phyloP scores from a whole-genome alignment of 2,329 filamentous ascomycete species.

The Trichophyton rubrum region DNA sequence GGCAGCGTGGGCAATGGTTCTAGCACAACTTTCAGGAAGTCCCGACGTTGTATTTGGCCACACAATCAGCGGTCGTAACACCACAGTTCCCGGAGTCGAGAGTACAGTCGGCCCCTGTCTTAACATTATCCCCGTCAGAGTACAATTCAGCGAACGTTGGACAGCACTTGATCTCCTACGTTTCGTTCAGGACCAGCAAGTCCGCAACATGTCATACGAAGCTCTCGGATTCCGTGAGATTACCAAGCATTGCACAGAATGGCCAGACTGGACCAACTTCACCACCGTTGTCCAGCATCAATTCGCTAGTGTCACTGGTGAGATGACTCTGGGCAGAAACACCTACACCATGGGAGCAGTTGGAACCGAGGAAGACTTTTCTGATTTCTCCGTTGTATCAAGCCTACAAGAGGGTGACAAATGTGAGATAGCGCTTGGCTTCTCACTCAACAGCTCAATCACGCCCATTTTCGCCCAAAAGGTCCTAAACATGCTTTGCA shows the following conservation, averaged over 20 bases:
- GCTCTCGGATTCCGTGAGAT: slow-evolving; percentile 45
- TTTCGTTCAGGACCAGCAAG: slow-evolving; percentile 45
- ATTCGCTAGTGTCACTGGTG: slow-evolving; percentile 25
- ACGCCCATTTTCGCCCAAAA: slow-evolving; percentile 23
- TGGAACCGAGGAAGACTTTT: slow-evolving; percentile 30
- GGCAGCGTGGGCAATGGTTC: slow-evolving; percentile 52
- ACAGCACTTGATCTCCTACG: slow-evolving; percentile 42
- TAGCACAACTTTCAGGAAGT: slow-evolving; percentile 42
- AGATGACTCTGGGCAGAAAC: slow-evolving; percentile 28
- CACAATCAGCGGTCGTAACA: slow-evolving; percentile 53
- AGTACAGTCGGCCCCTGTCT: slow-evolving; percentile 52
- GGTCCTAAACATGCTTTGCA: slow-evolving; percentile 31
- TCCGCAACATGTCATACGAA: slow-evolving; percentile 44
- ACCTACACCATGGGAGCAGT: slow-evolving; percentile 29
- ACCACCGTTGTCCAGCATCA: slow-evolving; percentile 32
- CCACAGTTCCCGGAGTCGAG: slow-evolving; percentile 43
- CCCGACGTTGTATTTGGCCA: slow-evolving; percentile 54
- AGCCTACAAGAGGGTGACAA: slow-evolving; percentile 23
- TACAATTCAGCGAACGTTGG: slow-evolving; percentile 42
- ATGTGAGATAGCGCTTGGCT: slow-evolving; percentile 27
- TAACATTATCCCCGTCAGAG: slow-evolving; percentile 54
- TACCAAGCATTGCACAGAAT: slow-evolving; percentile 31
- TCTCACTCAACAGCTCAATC: slow-evolving; percentile 27
- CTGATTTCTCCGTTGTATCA: slow-evolving; percentile 30
- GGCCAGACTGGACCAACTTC: slow-evolving; percentile 31